Evolutionary conservation across 2,329 filamentous ascomycete species (phyloP).

Genomic region (Stachybotrys elegans): DNA sequence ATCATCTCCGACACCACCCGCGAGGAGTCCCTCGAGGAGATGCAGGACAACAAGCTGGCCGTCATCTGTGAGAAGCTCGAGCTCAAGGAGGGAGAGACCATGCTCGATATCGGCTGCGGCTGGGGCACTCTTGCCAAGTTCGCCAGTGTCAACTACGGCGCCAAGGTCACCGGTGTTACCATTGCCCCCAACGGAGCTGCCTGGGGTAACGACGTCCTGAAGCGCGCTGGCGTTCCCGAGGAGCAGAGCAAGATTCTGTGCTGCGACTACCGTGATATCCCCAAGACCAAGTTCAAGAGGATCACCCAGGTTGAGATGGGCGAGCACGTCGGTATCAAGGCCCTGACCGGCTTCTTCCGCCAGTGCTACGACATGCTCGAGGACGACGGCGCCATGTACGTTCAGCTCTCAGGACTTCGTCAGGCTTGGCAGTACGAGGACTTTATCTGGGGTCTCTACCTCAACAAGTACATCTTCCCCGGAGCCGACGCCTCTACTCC

Average conservation of each 20-base stretch:
- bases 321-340: constrained; percentile 88
- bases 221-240: constrained; percentile 70
- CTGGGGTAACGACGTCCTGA: constrained; percentile 85
- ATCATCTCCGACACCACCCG: constrained; percentile 78
- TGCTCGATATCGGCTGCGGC: constrained; percentile 91
- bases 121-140: constrained; percentile 93
- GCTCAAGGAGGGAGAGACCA: constrained; percentile 68
- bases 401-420: constrained; percentile 85
- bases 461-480: constrained; percentile 98
- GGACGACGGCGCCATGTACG: constrained; percentile 88
- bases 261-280: constrained; percentile 92
- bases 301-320: constrained; percentile 97
- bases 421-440: constrained; percentile 96
- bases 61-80: constrained; percentile 92
- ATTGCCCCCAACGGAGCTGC: constrained; percentile 90
- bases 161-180: constrained; percentile 77
- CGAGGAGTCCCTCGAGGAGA: constrained; percentile 87
- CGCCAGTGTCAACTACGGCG: constrained; percentile 83
- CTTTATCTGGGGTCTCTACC: constrained; percentile 91
- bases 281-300: constrained; percentile 80
- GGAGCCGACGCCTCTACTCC: constrained; percentile 91
- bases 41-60: constrained; percentile 94
- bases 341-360: constrained; percentile 70
- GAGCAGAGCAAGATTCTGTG: constrained; percentile 83
- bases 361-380: constrained; percentile 92